Conservation (phyloP, 2,329 filamentous ascomycete genomes). For the Penicillium verrucosum region DNA sequence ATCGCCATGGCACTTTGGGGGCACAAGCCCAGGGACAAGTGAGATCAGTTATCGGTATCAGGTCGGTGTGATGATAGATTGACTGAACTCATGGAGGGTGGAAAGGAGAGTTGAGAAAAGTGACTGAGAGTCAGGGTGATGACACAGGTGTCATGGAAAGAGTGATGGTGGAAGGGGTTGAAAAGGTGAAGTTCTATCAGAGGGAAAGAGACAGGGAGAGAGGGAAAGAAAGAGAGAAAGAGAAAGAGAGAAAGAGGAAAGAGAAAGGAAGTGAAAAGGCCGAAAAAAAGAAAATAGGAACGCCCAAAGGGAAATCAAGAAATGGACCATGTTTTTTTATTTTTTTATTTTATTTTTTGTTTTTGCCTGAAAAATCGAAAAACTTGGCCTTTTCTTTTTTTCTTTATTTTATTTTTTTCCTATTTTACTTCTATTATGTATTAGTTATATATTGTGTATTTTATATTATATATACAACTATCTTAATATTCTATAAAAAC, state of each 20-base stretch:
- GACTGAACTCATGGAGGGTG: conserved; percentile 29
- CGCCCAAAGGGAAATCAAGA: not conserved
- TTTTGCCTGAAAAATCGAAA: conserved; percentile 11
- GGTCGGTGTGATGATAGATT: conserved; percentile 15
- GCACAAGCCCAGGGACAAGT: conserved; percentile 9
- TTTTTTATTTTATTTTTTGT: not conserved
- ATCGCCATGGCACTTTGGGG: conserved; percentile 60
- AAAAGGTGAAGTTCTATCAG: conserved; percentile 1
- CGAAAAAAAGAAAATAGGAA: not conserved
- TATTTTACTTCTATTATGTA: not conserved
- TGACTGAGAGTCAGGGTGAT: not conserved
- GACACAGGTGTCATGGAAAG: not conserved
- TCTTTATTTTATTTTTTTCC: not conserved
- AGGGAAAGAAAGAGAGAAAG: conserved; percentile 7
- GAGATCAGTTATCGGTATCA: conserved; percentile 22
- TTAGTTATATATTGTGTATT: not conserved
- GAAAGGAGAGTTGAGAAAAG: not conserved
- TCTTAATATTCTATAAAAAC: no score
- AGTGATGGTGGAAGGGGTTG: not conserved
- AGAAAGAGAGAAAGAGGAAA: conserved; percentile 11
- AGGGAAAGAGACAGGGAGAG: conserved; percentile 12
- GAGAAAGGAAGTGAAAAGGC: conserved; percentile 7
- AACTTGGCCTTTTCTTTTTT: conserved; percentile 9
- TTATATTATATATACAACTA: not conserved
- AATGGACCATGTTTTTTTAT: not conserved